Evolutionary conservation across 2,329 filamentous ascomycete genomes (phyloP), one percentile per base, ranked within the genome.

Genomic region (Aureobasidium sp.): DNA sequence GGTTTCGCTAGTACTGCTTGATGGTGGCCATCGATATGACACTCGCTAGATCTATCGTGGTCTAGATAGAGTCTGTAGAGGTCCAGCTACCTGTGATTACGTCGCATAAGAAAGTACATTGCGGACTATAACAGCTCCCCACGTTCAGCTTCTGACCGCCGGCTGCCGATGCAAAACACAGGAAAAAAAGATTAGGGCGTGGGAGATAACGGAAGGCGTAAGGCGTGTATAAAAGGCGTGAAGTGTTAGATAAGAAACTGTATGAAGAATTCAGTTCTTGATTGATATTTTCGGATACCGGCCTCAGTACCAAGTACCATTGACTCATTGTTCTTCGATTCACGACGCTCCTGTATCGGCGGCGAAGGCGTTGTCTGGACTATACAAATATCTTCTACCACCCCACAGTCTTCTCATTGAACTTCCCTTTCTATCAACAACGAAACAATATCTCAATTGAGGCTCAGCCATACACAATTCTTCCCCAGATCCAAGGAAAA

Each of bases 301-400:
- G 39, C 17, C 12, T 15, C 19, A 33, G 27, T 19, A 56, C 37
- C 22, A 31, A 56, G 52, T 40, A 56, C 52, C 39, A 54, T 56
- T 56, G 52, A 56, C 52, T 56, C 52, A 56, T 56, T 44, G n/a
- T 19, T 29, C 15, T 27, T n/a, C n/a, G 17, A n/a, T 22, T 33
- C 37, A 44, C 52, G 47, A 49, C 47, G 47, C 47, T 56, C 52
- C 52, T 56, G 52, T 56, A 56, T 56, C 52, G 52, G 50, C 50
- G 50, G 35, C 33, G 35, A 17, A 44, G 39, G 52, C 52, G 37
- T 40, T 37, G 37, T 19, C 52, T 33, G 31, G 31, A 33, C 31
- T 56, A 56, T 56, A 56, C 52, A 56, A 56, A 56, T 56, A 56
- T 39, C 33, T 54, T 56, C 22, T 39, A 44, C 22, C 31, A 44